These are phyloP conservation scores for Nigrospora osmanthi DNA, from an alignment of 2,329 filamentous ascomycete genomes.

Conservation along the genomic window DNA sequence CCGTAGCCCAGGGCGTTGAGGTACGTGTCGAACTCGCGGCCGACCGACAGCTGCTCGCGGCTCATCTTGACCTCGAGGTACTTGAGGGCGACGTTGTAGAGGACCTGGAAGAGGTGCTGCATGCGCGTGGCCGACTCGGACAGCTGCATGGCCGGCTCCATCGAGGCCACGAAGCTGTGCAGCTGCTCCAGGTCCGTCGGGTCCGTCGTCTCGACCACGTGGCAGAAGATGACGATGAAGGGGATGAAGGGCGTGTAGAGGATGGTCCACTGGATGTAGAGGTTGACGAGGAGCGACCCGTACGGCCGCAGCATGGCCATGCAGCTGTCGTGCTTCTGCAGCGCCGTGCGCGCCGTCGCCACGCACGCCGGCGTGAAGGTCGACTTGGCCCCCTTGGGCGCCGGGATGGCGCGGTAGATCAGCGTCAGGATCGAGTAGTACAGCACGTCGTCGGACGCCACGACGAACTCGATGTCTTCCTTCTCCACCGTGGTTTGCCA, in stretches of 20 bases:
- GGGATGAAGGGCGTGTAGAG: constrained; percentile 51
- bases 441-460: constrained; percentile 34
- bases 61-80: constrained; percentile 47
- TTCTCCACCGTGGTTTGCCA: neutral
- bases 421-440: constrained; percentile 41
- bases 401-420: constrained; percentile 43
- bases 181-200: constrained; percentile 44
- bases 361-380: constrained; percentile 42
- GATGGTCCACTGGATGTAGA: constrained; percentile 48
- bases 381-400: constrained; percentile 29
- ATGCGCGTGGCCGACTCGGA: constrained; percentile 55
- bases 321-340: constrained; percentile 35
- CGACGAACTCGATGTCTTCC: constrained; percentile 11
- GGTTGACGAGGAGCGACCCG: constrained; percentile 31
- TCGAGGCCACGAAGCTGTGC: constrained; percentile 46
- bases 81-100: constrained; percentile 51
- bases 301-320: constrained; percentile 30
- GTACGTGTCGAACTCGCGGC: constrained; percentile 57
- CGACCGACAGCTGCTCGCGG: constrained; percentile 38
- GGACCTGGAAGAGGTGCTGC: constrained; percentile 53
- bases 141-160: constrained; percentile 39
- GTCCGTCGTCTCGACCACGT: constrained; percentile 44
- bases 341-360: constrained; percentile 39
- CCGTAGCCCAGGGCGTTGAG: constrained; percentile 56
- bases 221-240: constrained; percentile 52